A percentile compares a stretch with the other conserved stretches of the same genome.
Conservation (phyloP, 306 rosid genomes). For the Trifolium fragiferum region DNA sequence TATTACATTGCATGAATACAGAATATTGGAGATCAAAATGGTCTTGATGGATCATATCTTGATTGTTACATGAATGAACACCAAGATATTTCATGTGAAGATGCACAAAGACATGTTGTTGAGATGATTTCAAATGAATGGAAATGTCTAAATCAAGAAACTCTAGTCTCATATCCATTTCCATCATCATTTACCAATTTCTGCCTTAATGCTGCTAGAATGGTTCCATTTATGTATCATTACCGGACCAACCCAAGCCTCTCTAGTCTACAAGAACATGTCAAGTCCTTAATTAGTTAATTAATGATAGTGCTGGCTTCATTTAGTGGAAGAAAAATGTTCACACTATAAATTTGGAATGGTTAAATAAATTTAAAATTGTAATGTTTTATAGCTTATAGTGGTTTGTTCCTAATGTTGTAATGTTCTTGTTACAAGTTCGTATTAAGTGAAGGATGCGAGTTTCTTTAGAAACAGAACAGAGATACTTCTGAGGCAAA, state of each 20-base stretch:
- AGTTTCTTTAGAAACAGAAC: too few relatives aligned
- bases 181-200: not conserved
- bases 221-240: conserved; percentile 16
- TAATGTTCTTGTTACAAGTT: too few relatives aligned
- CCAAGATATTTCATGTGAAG: not conserved
- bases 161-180: not conserved
- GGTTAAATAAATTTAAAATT: too few relatives aligned
- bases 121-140: conserved; percentile 10
- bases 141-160: conserved; percentile 14
- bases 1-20: not conserved
- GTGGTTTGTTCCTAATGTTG: too few relatives aligned
- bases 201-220: conserved; percentile 4
- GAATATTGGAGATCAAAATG: not conserved
- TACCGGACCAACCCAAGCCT: not conserved
- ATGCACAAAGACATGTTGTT: conserved; percentile 3
- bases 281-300: not conserved
- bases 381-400: too few relatives aligned
- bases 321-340: not conserved
- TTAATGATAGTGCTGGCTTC: not conserved
- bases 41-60: conserved; percentile 7
- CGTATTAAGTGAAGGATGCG: too few relatives aligned
- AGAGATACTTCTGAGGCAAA: too few relatives aligned
- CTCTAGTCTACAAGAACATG: not conserved
- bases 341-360: too few relatives aligned
- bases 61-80: conserved; percentile 6